Base-by-base conservation (phyloP, 106 monocot species). In the Apostasia shenzhenica region DNA sequence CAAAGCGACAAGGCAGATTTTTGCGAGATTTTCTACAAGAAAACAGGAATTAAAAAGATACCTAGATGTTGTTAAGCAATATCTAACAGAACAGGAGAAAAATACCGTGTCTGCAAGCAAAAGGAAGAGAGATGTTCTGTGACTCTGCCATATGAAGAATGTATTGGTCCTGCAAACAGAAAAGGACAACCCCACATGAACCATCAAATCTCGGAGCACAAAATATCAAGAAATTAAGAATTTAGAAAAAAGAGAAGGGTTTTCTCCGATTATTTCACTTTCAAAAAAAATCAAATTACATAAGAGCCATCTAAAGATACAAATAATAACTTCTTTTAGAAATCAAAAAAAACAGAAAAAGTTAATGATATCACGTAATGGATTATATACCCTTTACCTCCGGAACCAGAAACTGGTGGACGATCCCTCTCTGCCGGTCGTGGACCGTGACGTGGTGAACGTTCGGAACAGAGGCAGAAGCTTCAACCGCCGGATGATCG, bases 51-150 rank as follows among this genome's bases (percentile, higher is more conserved):
- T 26, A 26, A 26, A 26, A 26, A 26, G 26, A 26, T 26, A 26
- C 26, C 26, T 26, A 26, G 26, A 26, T 26, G 26, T 26, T 0
- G 26, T 26, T 26, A 26, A 26, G 26, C 26, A 26, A 26, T 26
- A 26, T 26, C 26, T 26, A 26, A 26, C 26, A 76, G 38, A 49
- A 13, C 9, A 47, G 14, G 62, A 61, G 50, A 5, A 1, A 1
- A 45, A 1, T 94, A 95, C 95, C 95, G 26, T 95, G 95, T 57
- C 95, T 80, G 82, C 95, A 95, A 63, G 95, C 86, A 63, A 95
- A 95, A 12, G 95, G 95, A 46, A 95, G 80, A 0, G 83, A 75
- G n/a, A 95, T 86, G 66, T 85, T 61, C 82, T 86, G 95, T 0
- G 86, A 65, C 69, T 95, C 92, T 0, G 86, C 95, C 0, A 92